Percentiles rank a stretch among this genome's conserved stretches.
Conservation (phyloP, 805 yeast species). For the Huiozyma sinensis region DNA sequence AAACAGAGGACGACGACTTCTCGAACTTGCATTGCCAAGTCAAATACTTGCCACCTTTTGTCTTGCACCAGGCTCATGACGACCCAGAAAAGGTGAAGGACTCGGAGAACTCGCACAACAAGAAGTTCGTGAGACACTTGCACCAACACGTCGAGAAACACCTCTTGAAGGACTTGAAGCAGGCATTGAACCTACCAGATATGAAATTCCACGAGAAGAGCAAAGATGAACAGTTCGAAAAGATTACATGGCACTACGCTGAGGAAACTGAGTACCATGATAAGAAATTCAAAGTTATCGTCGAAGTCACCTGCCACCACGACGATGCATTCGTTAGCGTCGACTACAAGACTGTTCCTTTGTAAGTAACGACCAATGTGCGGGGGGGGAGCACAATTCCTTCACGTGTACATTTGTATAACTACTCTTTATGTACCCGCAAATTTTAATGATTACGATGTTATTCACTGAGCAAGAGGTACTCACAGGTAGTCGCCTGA, state of each 20-base stretch:
- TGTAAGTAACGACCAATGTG: neutral
- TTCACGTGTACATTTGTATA: too few relatives aligned
- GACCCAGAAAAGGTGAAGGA: constrained; percentile 66
- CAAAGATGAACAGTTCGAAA: constrained; percentile 36
- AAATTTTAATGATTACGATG: neutral
- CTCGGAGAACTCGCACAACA: constrained; percentile 59
- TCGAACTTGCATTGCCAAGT: constrained; percentile 59
- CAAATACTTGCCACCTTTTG: constrained; percentile 64
- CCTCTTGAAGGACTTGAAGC: constrained; percentile 53
- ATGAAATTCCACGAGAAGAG: constrained; percentile 44
- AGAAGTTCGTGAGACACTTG: constrained; percentile 62
- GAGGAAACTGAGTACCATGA: constrained; percentile 50
- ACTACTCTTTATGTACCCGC: neutral
- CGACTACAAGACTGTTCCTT: constrained; percentile 49
- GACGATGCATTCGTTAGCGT: constrained; percentile 58
- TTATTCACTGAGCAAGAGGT: neutral
- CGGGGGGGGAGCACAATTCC: neutral
- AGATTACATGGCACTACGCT: constrained; percentile 52
- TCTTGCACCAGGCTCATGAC: constrained; percentile 54
- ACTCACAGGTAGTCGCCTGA: too few relatives aligned
- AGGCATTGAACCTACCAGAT: constrained; percentile 42
- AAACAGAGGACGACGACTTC: constrained; percentile 67
- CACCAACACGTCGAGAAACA: constrained; percentile 71
- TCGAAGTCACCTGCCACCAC: constrained; percentile 56
- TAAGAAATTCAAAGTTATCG: constrained; percentile 54